Evolutionary conservation across 306 rosid species (phyloP), one percentile per base, ranked within the genome.

Genomic region (Fagus sylvatica): DNA sequence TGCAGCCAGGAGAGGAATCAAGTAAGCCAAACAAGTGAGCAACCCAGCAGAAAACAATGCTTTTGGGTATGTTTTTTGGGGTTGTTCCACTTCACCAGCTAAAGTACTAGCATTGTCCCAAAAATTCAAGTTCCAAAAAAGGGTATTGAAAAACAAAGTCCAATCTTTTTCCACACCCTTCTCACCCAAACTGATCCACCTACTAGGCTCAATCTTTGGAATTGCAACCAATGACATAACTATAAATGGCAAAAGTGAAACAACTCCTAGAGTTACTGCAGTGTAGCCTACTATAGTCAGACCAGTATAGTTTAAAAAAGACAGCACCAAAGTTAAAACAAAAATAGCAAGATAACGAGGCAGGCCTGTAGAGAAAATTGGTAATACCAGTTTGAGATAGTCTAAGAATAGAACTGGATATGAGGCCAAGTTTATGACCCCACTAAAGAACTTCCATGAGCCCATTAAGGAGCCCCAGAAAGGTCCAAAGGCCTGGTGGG

Each of bases 51-150:
- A 69, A 10, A 88, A 43, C 57, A 88, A 77, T 16, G 89, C 91
- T 41, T 9, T 81, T 5, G 88, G 91, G 72, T 28, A 88, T 16
- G 79, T 72, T 76, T 84, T 83, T 54, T 88, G 91, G 55, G 91
- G 91, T 2, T 84, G 11, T 19, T 85, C 89, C 15, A 88, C 86
- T 79, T 88, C 91, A 13, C 89, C 89, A 15, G 91, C 91, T 53
- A 88, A 72, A 70, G 92, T 88, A 55, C 90, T 88, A 28, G 81
- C 90, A 67, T 54, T 89, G 59, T 89, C 90, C 93, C 93, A 89
- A 53, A 86, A 89, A 76, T 86, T 89, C 79, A 89, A 36, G 82
- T 86, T 89, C 90, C 93, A 89, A 53, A 86, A 87, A 8, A 89
- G 81, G 61, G 90, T 85, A 75, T 89, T 89, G 81, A 86, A 70